Evolutionary conservation across 176 grass and related monocot species (phyloP), one percentile per base, ranked within the genome.

Genomic region (Elaeis guineensis): DNA sequence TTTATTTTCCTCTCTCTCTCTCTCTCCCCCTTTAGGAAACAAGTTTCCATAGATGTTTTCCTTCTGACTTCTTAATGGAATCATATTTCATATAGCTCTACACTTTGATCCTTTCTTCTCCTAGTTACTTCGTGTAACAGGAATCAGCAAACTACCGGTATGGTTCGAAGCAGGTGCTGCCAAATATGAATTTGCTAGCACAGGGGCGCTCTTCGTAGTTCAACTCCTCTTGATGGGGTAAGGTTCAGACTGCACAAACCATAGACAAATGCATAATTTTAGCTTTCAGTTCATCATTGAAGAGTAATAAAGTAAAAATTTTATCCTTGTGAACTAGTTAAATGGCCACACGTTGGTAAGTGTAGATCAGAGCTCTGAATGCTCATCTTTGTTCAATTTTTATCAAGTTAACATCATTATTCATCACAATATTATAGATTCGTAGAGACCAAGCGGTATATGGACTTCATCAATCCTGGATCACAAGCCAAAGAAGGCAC

Each of bases 201-300:
- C 83, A 49, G 63, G 29, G 11, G 50, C 86, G 8, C 91, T 95
- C 50, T 69, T 96, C 61, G 49, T 96, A 62, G 75, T 96, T 49
- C 91, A 96, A 78, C 80, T 96, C 65, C 58, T 96, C 32, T 71
- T 96, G 56, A 96, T 96, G 91, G 91, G 91, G 91, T 96, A 96
- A 76, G 17, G 69, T 69, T 74, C 61, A 67, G 4, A 58, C 32
- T 2, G 3, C 9, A 44, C 35, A 12, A 44, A 44, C 35, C 35
- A 44, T 44, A 44, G 35, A 12, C 7, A 44, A 44, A 44, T 44
- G 35, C 35, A 44, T 35, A 8, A 35, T 35, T 8, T 23, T 35
- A 9, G 32, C 32, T 35, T 2, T 7, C 1, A 35, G 1, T 9
- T 9, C 32, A 35, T 35, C 32, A 35, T 1, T 35, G 5, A 35